These are phyloP conservation scores for Crithidia bombi DNA, from an alignment of 208 protist species.

Conservation along the genomic window DNA sequence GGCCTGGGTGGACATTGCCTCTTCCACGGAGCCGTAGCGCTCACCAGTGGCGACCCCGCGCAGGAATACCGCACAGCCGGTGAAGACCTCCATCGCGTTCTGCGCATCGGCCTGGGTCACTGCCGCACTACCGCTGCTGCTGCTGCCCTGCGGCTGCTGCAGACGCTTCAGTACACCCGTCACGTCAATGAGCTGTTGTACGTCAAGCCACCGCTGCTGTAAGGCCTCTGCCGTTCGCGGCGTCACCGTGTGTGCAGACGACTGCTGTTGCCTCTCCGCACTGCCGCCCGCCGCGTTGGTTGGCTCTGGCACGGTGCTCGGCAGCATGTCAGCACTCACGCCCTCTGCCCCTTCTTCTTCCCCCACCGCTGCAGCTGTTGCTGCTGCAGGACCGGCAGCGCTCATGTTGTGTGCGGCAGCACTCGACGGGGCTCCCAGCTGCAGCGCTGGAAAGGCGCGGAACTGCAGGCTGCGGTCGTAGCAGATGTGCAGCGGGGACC, in stretches of 20 bases:
- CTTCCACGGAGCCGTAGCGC: conserved; percentile 53
- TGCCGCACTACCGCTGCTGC: neutral
- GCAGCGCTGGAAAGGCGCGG: conserved; percentile 48
- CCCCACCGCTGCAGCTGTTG: neutral
- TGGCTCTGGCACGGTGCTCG: conserved; percentile 18
- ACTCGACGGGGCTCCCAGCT: conserved; percentile 21
- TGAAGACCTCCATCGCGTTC: conserved; percentile 81
- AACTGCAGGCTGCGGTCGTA: conserved; percentile 62
- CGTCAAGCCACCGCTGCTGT: conserved; percentile 69
- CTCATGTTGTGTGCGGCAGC: neutral
- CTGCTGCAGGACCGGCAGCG: neutral
- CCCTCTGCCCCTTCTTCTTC: conserved; percentile 25
- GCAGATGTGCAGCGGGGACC: conserved; percentile 64
- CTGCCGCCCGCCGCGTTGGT: neutral
- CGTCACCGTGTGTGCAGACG: neutral
- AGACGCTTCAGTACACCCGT: conserved; percentile 38
- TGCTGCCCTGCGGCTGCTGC: conserved; percentile 2
- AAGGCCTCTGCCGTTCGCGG: conserved; percentile 59
- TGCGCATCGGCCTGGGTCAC: conserved; percentile 23
- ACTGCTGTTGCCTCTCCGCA: conserved; percentile 1
- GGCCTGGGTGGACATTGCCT: conserved; percentile 43
- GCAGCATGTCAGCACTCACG: conserved; percentile 23
- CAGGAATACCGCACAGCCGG: conserved; percentile 73
- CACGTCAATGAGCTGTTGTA: conserved; percentile 50
- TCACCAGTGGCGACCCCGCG: conserved; percentile 66